phyloP scores from a whole-genome alignment of 1,284 basidiomycete species.

The Mycosarcoma maydis region DNA sequence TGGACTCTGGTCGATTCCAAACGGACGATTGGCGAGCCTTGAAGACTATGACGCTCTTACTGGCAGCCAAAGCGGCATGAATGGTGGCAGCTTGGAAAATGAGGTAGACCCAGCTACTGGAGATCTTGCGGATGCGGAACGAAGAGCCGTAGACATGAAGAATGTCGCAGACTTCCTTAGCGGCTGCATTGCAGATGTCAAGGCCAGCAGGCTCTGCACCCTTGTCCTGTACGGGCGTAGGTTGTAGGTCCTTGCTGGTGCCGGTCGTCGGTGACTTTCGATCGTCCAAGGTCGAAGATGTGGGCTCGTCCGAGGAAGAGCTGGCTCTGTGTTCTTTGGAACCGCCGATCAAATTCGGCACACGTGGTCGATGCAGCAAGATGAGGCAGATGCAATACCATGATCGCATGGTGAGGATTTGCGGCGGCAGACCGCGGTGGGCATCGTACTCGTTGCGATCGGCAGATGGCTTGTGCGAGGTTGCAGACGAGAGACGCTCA shows the following conservation, averaged over 20 bases:
- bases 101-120: conserved; percentile 50
- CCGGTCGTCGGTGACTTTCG: neutral
- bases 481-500: conserved; percentile 4
- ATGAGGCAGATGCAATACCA: conserved; percentile 55
- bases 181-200: conserved; percentile 45
- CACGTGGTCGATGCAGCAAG: conserved; percentile 43
- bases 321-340: conserved; percentile 4
- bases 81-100: conserved; percentile 54
- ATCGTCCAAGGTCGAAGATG: neutral
- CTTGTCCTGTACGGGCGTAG: conserved; percentile 1
- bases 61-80: conserved; percentile 41
- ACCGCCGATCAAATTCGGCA: conserved; percentile 28
- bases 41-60: conserved; percentile 39
- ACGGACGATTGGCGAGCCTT: conserved; percentile 37
- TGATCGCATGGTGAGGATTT: conserved; percentile 45
- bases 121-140: conserved; percentile 50
- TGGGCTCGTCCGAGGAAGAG: conserved; percentile 1
- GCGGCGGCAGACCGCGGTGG: conserved; percentile 39
- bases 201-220: conserved; percentile 28
- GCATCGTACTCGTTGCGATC: conserved; percentile 23
- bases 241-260: neutral
- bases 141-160: conserved; percentile 46
- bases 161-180: conserved; percentile 47
- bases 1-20: conserved; percentile 22
- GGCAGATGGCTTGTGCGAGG: neutral